phyloP scores from a whole-genome alignment of 441 rosid species.

The Jatropha podagrica region DNA sequence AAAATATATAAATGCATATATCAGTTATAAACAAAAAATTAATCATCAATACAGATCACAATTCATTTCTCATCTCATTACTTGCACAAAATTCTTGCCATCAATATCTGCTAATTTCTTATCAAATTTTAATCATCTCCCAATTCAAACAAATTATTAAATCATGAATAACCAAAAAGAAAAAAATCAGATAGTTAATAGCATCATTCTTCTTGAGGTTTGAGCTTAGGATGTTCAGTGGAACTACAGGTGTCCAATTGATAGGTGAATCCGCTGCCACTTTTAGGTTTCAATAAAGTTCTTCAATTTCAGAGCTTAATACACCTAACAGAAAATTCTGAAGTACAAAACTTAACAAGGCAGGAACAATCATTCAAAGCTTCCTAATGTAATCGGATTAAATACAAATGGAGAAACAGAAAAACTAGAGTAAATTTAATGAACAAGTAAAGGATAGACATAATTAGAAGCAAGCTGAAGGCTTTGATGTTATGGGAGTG shows the following conservation, averaged over 20 bases:
- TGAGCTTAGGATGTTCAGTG: background rate
- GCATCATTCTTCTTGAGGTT: background rate
- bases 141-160: background rate
- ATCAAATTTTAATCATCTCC: background rate
- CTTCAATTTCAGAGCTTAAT: background rate
- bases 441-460: background rate
- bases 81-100: background rate
- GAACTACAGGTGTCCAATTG: background rate
- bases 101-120: background rate
- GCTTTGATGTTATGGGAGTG: background rate
- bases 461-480: background rate
- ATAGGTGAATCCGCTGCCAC: background rate
- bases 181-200: background rate
- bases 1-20: too few relatives aligned
- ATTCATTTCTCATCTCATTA: background rate
- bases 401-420: background rate
- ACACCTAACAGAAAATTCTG: background rate
- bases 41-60: background rate
- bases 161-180: background rate
- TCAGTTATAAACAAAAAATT: constrained; percentile 2
- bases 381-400: background rate
- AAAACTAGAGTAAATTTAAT: background rate
- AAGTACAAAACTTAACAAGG: background rate
- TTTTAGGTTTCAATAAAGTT: background rate
- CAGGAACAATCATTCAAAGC: background rate